phyloP scores from a whole-genome alignment of 257 asterid species.

The Thymus mandschuricus region DNA sequence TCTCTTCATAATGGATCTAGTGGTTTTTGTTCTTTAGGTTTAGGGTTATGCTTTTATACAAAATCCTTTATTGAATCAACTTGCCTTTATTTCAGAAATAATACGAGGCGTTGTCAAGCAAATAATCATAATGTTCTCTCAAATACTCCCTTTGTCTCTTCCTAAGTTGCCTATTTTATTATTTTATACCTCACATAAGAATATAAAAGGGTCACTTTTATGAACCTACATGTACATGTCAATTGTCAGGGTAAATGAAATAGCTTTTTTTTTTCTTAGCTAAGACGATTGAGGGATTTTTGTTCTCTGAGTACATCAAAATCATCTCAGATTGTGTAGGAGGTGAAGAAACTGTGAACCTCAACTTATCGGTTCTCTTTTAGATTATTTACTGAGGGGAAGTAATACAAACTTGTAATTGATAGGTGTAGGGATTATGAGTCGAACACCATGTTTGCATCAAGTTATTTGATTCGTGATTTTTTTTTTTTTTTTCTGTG shows the following conservation, averaged over 20 bases:
- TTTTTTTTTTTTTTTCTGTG: no score
- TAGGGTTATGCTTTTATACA: neutral
- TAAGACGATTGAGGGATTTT: neutral
- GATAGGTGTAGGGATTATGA: neutral
- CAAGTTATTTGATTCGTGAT: no score
- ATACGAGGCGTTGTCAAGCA: neutral
- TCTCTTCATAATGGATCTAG: neutral
- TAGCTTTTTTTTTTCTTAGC: slow-evolving; percentile 12
- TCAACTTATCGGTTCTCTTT: neutral
- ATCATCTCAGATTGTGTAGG: neutral
- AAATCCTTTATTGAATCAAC: neutral
- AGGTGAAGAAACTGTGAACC: neutral
- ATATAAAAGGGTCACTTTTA: no score
- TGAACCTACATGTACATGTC: no score
- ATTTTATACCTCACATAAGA: no score
- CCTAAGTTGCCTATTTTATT: no score
- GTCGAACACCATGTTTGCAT: neutral
- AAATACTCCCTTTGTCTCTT: no score
- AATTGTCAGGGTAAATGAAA: neutral
- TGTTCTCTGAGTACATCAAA: neutral
- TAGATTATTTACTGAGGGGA: neutral
- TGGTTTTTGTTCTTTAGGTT: neutral
- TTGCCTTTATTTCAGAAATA: slow-evolving; percentile 7
- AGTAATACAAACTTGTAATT: neutral
- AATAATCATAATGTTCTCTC: neutral